Conservation (phyloP, 176 grass and related monocot species). For the Avena eriantha region DNA sequence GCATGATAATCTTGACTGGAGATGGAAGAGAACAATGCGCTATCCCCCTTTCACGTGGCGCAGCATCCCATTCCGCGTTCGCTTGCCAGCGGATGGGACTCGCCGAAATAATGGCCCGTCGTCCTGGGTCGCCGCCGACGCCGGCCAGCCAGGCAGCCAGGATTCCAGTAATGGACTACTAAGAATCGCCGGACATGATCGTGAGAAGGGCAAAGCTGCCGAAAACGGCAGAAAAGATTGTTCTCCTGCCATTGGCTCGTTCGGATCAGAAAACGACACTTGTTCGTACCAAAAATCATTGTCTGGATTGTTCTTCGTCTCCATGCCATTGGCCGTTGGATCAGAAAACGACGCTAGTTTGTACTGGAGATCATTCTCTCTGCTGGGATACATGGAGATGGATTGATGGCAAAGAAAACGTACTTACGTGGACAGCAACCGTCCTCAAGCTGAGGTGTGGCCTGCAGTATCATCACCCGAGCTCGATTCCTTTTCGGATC, state of each 20-base stretch:
- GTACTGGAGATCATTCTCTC: conserved; percentile 20
- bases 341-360: conserved; percentile 13
- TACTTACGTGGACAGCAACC: conserved; percentile 33
- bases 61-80: conserved; percentile 47
- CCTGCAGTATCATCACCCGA: background rate
- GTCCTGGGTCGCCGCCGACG: conserved; percentile 13
- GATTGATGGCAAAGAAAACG: conserved; percentile 6
- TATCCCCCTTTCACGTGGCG: conserved; percentile 51
- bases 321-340: background rate
- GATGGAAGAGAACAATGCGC: conserved; percentile 42
- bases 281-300: background rate
- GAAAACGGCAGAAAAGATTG: conserved; percentile 34
- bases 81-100: conserved; percentile 34
- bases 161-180: background rate
- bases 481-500: background rate
- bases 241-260: conserved; percentile 26
- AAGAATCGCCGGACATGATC: background rate
- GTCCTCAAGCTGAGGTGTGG: conserved; percentile 32
- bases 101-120: background rate
- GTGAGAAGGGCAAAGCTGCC: conserved; percentile 36
- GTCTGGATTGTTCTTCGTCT: conserved; percentile 30
- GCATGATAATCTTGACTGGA: conserved; percentile 61
- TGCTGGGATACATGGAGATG: background rate
- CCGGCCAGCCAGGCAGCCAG: background rate
- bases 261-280: conserved; percentile 1